Conservation (phyloP, 352 stramenopile species). For the Globisporangium acanthophoron region DNA sequence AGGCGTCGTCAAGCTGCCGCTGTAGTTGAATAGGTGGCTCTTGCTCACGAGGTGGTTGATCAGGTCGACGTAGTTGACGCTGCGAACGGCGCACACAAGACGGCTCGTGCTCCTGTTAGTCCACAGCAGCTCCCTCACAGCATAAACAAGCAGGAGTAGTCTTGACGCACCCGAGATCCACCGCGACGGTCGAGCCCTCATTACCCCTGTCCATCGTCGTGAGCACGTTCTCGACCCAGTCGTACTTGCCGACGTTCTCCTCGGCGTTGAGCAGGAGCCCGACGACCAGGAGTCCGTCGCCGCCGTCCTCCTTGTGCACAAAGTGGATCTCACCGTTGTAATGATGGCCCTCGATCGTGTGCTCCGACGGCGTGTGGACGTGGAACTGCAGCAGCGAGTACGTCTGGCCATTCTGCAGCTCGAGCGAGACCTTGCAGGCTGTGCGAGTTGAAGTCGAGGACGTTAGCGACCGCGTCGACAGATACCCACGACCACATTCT, state of each 20-base stretch:
- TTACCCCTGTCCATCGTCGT: conserved; percentile 27
- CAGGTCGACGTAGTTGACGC: conserved; percentile 54
- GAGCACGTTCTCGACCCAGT: conserved; percentile 45
- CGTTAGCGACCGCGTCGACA: background rate
- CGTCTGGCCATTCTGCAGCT: conserved; percentile 31
- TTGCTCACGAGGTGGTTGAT: conserved; percentile 40
- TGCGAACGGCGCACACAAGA: conserved; percentile 3
- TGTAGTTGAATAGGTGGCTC: conserved; percentile 69
- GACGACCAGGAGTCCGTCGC: conserved; percentile 23
- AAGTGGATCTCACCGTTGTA: conserved; percentile 48
- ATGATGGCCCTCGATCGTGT: conserved; percentile 36
- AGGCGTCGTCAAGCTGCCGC: conserved; percentile 51
- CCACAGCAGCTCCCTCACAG: background rate
- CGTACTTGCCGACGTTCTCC: conserved; percentile 22
- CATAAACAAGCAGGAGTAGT: background rate
- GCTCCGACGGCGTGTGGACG: conserved; percentile 37
- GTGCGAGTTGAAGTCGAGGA: background rate
- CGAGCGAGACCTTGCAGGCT: conserved; percentile 46
- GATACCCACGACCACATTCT: background rate
- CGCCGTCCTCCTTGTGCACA: conserved; percentile 32
- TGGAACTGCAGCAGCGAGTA: conserved; percentile 62
- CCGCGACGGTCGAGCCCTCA: conserved; percentile 14
- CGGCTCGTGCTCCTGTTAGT: background rate
- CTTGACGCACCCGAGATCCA: conserved; percentile 29
- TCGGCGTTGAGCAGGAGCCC: conserved; percentile 42